Evolutionary conservation across 257 asterid species (phyloP), one percentile per base, ranked within the genome.

Genomic region (Przewalskia tangutica): DNA sequence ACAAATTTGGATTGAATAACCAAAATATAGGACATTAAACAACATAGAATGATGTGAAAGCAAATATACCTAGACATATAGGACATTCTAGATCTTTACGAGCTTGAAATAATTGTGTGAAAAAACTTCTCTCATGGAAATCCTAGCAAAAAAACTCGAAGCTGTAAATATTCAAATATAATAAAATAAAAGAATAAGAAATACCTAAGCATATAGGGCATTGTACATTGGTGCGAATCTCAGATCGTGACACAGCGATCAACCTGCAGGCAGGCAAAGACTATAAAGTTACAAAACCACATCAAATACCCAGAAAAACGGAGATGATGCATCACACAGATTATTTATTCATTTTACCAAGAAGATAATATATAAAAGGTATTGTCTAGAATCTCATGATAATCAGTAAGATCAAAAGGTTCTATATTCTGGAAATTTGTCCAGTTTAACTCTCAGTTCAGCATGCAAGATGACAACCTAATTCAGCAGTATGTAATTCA

Each of bases 131-230:
- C 83, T 64, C 83, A 53, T 67, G 16, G 60, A 75, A 75, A 82
- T 84, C 84, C 86, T 83, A 84, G 82, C 86, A 76, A 88, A 65
- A 65, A 83, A 63, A 79, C 67, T 60, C 80, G 66, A 77, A 55
- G 76, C 44, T 75, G 64, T 78, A 77, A 59, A 64, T 44, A 71
- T 79, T 66, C 65, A 65, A 81, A 80, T 55, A 48, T 16, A 13
- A 44, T n/a, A 76, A 10, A 38, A 23, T 13, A 79, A 81, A 56
- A 64, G 20, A 59, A 80, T 42, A 64, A 6, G 53, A 40, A 75
- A 42, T 88, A 88, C 91, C 91, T 88, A 88, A 85, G 86, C 89
- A 88, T 76, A 86, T 88, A 80, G 88, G 89, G 48, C 91, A 88
- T 60, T 87, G 90, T 70, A 89, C 89, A 85, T 85, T 83, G 81